Evolutionary conservation across 345 rosid genomes (phyloP).

Genomic region (Schrenkiella parvula): DNA sequence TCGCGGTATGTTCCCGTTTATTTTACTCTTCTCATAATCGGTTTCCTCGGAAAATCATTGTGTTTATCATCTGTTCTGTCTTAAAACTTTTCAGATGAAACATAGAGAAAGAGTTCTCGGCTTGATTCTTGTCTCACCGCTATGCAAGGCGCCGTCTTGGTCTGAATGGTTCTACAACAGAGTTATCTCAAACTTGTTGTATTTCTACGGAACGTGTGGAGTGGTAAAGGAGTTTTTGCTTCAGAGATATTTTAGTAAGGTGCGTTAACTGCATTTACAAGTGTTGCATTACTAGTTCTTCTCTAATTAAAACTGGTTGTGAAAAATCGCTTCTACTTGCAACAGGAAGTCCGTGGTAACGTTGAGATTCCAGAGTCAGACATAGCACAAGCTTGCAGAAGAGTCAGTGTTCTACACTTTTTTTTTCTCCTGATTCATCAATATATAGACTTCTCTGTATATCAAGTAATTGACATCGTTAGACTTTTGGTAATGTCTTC

Average conservation of each 20-base stretch:
- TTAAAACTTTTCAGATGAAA: slow-evolving; percentile 62
- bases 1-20: slow-evolving; percentile 58
- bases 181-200: slow-evolving; percentile 70
- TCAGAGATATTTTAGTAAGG: slow-evolving; percentile 96
- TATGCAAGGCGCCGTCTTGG: slow-evolving; percentile 95
- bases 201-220: slow-evolving; percentile 89
- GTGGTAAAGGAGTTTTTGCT: slow-evolving; percentile 73
- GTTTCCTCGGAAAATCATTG: neutral
- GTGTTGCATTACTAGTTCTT: neutral
- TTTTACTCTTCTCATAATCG: neutral
- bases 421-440: neutral
- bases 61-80: slow-evolving; percentile 8
- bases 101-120: slow-evolving; percentile 85
- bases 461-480: neutral
- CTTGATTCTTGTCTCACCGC: slow-evolving; percentile 84
- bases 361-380: slow-evolving; percentile 85
- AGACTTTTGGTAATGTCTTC: slow-evolving; percentile 14
- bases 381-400: slow-evolving; percentile 85
- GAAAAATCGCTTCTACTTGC: slow-evolving; percentile 10
- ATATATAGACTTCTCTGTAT: neutral
- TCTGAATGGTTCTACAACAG: slow-evolving; percentile 88
- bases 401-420: slow-evolving; percentile 39
- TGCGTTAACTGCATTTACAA: slow-evolving; percentile 15
- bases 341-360: slow-evolving; percentile 86
- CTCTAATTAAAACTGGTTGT: neutral